These are phyloP conservation scores for Candida chauliodis DNA, from an alignment of 805 yeast species.

Conservation along the genomic window DNA sequence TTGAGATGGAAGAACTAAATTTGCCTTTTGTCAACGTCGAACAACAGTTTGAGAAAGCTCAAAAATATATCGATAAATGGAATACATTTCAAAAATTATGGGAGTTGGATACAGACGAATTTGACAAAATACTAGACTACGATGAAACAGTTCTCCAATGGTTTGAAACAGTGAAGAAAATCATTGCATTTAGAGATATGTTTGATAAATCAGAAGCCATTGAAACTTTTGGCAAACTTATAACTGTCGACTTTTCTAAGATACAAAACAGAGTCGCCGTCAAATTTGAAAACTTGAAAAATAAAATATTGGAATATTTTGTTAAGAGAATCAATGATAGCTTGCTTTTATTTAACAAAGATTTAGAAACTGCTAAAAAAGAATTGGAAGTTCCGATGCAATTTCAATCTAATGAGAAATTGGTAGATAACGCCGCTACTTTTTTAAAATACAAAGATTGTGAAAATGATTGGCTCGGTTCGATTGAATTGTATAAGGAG, in stretches of 20 bases:
- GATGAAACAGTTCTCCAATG: constrained; percentile 28
- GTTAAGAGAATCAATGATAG: constrained; percentile 30
- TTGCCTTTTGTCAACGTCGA: constrained; percentile 17
- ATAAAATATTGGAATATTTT: constrained; percentile 39
- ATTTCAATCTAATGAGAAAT: constrained; percentile 32
- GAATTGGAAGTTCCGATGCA: constrained; percentile 26
- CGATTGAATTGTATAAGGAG: constrained; percentile 12
- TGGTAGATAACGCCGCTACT: constrained; percentile 38
- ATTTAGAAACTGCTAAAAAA: constrained; percentile 8
- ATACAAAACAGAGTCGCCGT: constrained; percentile 52
- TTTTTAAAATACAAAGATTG: constrained; percentile 11
- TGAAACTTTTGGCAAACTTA: constrained; percentile 34
- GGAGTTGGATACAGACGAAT: constrained; percentile 45
- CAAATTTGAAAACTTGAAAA: constrained; percentile 60
- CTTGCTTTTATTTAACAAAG: constrained; percentile 25
- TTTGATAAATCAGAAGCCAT: constrained; percentile 50
- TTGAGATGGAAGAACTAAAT: background rate
- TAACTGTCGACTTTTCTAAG: constrained; percentile 44
- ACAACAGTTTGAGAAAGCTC: constrained; percentile 21
- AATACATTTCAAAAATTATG: constrained; percentile 52
- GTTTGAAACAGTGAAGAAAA: constrained; percentile 44
- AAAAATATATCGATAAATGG: constrained; percentile 50
- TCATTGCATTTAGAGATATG: constrained; percentile 38
- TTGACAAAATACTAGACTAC: constrained; percentile 19
- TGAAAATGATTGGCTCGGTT: constrained; percentile 15